Evolutionary conservation across 371 early-diverging fungal genomes (phyloP).

Genomic region (Mortierella sp.): DNA sequence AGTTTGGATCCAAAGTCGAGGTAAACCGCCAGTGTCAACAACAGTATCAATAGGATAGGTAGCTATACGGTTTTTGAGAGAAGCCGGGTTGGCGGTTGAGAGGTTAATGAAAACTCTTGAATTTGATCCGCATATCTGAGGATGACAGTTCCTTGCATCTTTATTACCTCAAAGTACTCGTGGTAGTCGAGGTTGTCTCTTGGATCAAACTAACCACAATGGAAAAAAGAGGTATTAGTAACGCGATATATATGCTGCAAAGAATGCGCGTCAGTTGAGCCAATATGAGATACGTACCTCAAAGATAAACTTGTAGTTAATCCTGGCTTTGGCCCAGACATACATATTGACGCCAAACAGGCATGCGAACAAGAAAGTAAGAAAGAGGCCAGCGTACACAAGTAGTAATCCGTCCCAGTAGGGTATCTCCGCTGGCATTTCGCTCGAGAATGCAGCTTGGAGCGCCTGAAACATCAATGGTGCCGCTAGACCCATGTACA

Average conservation of each 20-base stretch:
- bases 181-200: constrained; percentile 79
- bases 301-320: constrained; percentile 92
- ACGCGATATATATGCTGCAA: too few species aligned
- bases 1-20: constrained; percentile 53
- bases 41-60: constrained; percentile 43
- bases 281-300: constrained; percentile 61
- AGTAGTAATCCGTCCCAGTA: constrained; percentile 67
- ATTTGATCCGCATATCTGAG: background rate
- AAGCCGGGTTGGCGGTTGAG: background rate
- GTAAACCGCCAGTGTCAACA: constrained; percentile 45
- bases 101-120: background rate
- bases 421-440: constrained; percentile 52
- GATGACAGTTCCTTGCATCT: too few species aligned
- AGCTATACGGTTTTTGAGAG: constrained; percentile 19
- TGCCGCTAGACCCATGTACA: constrained; percentile 73
- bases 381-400: constrained; percentile 76
- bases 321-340: constrained; percentile 76
- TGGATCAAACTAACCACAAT: constrained; percentile 67
- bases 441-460: constrained; percentile 44
- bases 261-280: constrained; percentile 76
- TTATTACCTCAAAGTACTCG: constrained; percentile 75
- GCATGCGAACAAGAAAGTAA: constrained; percentile 74
- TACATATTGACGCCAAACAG: constrained; percentile 79
- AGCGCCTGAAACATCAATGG: constrained; percentile 68
- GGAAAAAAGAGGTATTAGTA: too few species aligned